A percentile compares a stretch with the other conserved stretches of the same genome.
phyloP scores from a whole-genome alignment of 805 yeast species.

The Saccharomycopsis schoenii region DNA sequence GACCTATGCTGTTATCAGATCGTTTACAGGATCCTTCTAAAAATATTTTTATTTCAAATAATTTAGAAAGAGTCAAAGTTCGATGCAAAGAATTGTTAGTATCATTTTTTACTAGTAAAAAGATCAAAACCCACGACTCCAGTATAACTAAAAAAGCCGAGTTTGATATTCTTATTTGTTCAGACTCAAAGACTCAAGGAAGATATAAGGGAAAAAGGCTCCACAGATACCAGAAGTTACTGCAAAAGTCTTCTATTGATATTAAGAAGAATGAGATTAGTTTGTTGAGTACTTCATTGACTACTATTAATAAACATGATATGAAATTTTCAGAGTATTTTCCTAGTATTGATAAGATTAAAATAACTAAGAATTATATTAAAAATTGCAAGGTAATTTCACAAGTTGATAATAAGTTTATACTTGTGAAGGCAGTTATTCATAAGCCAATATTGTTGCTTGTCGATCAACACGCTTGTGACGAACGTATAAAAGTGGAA shows the following conservation, averaged over 20 bases:
- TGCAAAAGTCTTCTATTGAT: not conserved
- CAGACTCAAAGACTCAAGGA: not conserved
- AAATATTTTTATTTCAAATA: not conserved
- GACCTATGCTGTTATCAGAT: slow-evolving; percentile 1
- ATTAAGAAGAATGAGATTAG: not conserved
- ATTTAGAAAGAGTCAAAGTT: not conserved
- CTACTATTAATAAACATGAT: not conserved
- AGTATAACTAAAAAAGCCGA: not conserved
- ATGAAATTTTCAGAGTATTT: slow-evolving; percentile 13
- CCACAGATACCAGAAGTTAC: not conserved
- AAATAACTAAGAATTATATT: slow-evolving; percentile 22
- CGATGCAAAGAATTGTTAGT: not conserved
- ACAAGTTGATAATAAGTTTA: slow-evolving; percentile 59
- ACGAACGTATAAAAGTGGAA: slow-evolving; percentile 65
- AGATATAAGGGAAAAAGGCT: not conserved
- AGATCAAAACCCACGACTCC: not conserved
- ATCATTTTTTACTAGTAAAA: not conserved
- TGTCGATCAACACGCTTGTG: slow-evolving; percentile 81
- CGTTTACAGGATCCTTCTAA: slow-evolving; percentile 6
- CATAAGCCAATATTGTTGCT: slow-evolving; percentile 27
- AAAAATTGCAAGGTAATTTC: slow-evolving; percentile 30
- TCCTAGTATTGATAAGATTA: slow-evolving; percentile 6
- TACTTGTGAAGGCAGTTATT: slow-evolving; percentile 32
- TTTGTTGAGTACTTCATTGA: not conserved
- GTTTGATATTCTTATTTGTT: too few species aligned